Conservation (phyloP, 2,329 filamentous ascomycete species). For the Colletotrichum sidae region DNA sequence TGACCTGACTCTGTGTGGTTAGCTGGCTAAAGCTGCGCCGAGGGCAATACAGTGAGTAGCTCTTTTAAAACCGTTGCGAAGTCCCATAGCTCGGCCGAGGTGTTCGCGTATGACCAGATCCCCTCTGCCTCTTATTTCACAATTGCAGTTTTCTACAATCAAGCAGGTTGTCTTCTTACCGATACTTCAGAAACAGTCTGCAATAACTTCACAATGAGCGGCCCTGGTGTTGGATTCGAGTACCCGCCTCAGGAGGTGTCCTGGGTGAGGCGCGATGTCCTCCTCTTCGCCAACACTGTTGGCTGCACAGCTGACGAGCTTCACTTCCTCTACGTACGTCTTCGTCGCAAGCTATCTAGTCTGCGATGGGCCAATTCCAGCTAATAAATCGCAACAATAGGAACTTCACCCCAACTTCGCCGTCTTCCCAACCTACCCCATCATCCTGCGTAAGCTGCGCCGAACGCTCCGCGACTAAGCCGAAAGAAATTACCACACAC, state of each 20-base stretch:
- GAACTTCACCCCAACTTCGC: slow-evolving; percentile 89
- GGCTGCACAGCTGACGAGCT: slow-evolving; percentile 88
- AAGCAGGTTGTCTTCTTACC: background rate
- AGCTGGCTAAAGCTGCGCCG: slow-evolving; percentile 33
- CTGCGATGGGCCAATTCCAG: slow-evolving; percentile 2
- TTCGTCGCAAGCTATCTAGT: background rate
- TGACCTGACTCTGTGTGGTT: slow-evolving; percentile 16
- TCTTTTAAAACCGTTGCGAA: slow-evolving; percentile 32
- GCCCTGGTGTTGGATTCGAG: slow-evolving; percentile 78
- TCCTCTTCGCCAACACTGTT: slow-evolving; percentile 92
- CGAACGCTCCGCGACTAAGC: background rate
- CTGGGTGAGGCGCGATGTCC: slow-evolving; percentile 88
- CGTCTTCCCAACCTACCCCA: slow-evolving; percentile 89
- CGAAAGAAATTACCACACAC: background rate
- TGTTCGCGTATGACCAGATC: slow-evolving; percentile 1
- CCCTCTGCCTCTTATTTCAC: background rate
- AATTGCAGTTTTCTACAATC: slow-evolving; percentile 11
- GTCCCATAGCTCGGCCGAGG: slow-evolving; percentile 32
- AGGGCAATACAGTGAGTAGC: slow-evolving; percentile 22
- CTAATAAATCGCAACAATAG: slow-evolving; percentile 53
- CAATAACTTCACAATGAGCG: slow-evolving; percentile 38
- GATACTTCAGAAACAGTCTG: background rate
- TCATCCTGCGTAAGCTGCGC: slow-evolving; percentile 75
- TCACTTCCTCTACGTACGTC: slow-evolving; percentile 87
- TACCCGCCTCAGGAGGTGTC: slow-evolving; percentile 81